Conservation (phyloP, 148 eudicot species). For the Tetragonia tetragonoides region DNA sequence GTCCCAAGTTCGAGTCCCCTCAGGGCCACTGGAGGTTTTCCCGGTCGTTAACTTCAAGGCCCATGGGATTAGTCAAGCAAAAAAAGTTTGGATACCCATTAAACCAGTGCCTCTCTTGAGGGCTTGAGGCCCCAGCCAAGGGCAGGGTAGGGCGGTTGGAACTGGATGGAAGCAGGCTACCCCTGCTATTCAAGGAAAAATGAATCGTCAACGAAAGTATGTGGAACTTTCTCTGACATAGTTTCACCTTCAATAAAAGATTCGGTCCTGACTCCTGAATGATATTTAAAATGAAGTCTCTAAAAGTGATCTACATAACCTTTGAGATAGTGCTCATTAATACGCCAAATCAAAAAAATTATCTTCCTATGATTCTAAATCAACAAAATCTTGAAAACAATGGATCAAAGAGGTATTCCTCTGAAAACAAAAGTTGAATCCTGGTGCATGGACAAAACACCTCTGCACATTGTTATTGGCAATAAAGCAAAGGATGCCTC, state of each 20-base stretch:
- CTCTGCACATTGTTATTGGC: not conserved
- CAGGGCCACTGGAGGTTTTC: too few species aligned
- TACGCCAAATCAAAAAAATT: not conserved
- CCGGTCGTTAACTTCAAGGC: too few species aligned
- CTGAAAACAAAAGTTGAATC: not conserved
- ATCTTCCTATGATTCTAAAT: not conserved
- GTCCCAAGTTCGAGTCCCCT: too few species aligned
- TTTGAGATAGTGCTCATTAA: not conserved
- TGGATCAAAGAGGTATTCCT: not conserved
- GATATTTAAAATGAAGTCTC: slow-evolving; percentile 1
- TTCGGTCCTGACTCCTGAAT: not conserved
- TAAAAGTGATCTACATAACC: not conserved
- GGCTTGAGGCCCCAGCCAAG: not conserved
- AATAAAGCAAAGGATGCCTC: slow-evolving; percentile 9
- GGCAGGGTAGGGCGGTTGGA: not conserved
- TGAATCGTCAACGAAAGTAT: not conserved
- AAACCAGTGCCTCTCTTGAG: not conserved
- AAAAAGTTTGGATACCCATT: too few species aligned
- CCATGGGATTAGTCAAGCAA: too few species aligned
- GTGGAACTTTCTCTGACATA: too few species aligned
- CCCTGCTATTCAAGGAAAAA: not conserved
- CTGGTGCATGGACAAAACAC: not conserved
- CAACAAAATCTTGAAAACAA: not conserved
- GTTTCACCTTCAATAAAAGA: not conserved
- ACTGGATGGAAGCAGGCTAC: not conserved